Base-by-base conservation (phyloP, 2,329 filamentous ascomycete genomes). In the Penicillium glabrum region DNA sequence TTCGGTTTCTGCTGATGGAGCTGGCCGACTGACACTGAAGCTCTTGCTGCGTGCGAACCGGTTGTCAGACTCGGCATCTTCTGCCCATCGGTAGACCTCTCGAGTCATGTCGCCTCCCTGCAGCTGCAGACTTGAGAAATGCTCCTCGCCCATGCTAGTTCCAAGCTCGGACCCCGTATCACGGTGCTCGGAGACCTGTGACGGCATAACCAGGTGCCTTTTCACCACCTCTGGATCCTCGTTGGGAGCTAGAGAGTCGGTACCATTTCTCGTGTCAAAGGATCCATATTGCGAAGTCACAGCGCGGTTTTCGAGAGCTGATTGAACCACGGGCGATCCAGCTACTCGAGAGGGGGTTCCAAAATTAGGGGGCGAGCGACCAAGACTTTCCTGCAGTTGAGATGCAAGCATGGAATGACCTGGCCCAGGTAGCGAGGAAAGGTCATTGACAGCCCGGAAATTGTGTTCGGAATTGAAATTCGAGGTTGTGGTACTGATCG, bases 51-150 rank as follows among this genome's bases (percentile, higher is more conserved):
- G 86, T 66, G 88, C 85, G 69, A 86, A 80, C 66, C 82, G 79
- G 29, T 78, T 74, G 63, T 87, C 85, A 46, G 86, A 81, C 69
- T 96, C 88, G 51, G 89, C 89, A 72, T 96, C 90, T 73, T 98
- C 92, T 6, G 92, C 91, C 91, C 96, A 99, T 66, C 91, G 89
- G 80, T 99, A 99, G 67, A 99, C 96, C 53, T 93, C 91, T 59
- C 95, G 83, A 24, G 93, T 97, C 56, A 97, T 89, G 72, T 99
- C 95, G 61, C 95, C 95, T 58, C 95, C 95, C 72, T 98, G 96
- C 46, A 99, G 80, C 70, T 88, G 88, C 72, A 99, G 76, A 75
- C 95, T 98, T 29, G 93, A 97, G 72, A 99, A 99, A 69, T 96
- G 91, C 57, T 95, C 90, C 6, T 88, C 86, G 59, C 67, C 67